phyloP scores from a whole-genome alignment of 176 grass and related monocot species.

The Melocanna baccifera region DNA sequence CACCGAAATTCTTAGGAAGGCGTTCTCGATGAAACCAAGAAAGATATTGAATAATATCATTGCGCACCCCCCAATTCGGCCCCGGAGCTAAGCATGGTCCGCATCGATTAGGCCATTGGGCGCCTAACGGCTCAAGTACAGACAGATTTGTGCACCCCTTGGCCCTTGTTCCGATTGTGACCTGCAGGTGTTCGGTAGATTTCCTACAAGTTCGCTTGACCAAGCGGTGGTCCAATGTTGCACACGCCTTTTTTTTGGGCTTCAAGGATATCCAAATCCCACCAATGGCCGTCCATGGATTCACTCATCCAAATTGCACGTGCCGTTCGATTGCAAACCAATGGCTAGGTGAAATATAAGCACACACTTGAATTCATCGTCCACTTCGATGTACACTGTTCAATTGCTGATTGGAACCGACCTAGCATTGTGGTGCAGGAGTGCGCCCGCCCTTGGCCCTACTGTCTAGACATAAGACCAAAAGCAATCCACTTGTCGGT shows the following conservation, averaged over 20 bases:
- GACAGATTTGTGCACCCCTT: not conserved
- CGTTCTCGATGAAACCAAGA: slow-evolving; percentile 20
- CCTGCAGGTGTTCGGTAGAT: not conserved
- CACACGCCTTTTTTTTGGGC: not conserved
- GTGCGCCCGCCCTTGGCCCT: not conserved
- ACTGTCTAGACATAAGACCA: not conserved
- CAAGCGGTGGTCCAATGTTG: slow-evolving; percentile 1
- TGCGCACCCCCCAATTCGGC: not conserved
- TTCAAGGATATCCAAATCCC: not conserved
- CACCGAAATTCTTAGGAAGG: not conserved
- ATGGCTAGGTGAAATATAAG: not conserved
- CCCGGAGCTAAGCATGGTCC: not conserved
- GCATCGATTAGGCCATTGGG: not conserved
- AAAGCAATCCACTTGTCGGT: slow-evolving; percentile 22
- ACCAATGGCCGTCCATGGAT: not conserved
- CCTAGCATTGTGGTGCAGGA: not conserved
- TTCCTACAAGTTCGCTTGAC: not conserved
- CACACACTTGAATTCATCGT: not conserved
- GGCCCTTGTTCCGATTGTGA: not conserved
- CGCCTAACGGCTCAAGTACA: not conserved
- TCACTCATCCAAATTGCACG: not conserved
- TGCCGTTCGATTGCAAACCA: not conserved
- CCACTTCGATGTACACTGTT: not conserved
- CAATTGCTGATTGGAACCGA: not conserved
- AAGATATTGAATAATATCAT: not conserved